Base-by-base conservation (phyloP, 352 stramenopile species). In the Phytophthora palmivora region DNA sequence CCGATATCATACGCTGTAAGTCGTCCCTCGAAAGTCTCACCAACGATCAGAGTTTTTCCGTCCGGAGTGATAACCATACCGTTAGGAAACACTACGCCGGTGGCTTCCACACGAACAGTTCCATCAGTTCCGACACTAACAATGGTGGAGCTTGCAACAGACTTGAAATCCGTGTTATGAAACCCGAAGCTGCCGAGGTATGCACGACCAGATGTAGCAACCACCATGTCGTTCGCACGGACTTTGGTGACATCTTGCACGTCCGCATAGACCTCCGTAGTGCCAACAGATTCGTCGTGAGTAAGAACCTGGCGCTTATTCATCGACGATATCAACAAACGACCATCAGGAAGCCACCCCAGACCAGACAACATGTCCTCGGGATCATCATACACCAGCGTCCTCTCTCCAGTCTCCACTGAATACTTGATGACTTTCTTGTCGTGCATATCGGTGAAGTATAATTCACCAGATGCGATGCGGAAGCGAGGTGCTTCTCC, bases 171-270 rank as follows among this genome's bases (percentile, higher is more conserved):
- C 1, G 70, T 58, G 10, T 76, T 67, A 43, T 82, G 54, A 47
- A 87, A 87, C 15, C 77, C 77, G 50, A 82, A 87, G 60, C 83
- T 89, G 18, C 79, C 71, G 10, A 86, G 39, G 45, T 87, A 89
- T 14, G 70, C 52, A 11, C 70, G 76, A 0, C 77, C 79, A 2
- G 32, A 53, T 0, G 45, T 33, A 14, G 67, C 47, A 28, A 89
- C 78, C 4, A 87, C 80, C 55, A 84, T 76, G 54, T 84, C 80
- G 58, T 86, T 89, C 15, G 57, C 69, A 14, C 78, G 75, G 37
- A 66, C 70, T 34, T 50, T 55, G 14, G 77, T 83, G 8, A 86
- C 63, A 18, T 47, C 49, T 28, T 71, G 64, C 6, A 87, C 24
- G 33, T 87, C 74, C 11, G 69, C 78, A 51, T 89, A 89, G 16